Conservation (phyloP, 2,329 filamentous ascomycete species). For the Phialemonium atrogriseum region DNA sequence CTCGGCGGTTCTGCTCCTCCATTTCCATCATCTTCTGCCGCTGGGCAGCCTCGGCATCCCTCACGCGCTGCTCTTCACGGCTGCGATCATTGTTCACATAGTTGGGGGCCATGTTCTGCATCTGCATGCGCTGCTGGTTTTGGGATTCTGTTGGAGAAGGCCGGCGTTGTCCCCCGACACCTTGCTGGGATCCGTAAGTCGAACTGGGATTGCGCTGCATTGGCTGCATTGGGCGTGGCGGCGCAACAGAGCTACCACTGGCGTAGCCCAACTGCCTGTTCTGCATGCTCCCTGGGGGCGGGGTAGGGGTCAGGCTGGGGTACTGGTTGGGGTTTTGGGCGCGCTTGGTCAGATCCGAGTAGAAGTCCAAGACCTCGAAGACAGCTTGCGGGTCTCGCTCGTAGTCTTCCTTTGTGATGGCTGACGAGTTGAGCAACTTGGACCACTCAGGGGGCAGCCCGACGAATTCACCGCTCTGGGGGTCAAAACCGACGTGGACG, state of each 20-base stretch:
- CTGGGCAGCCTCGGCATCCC: slow-evolving; percentile 56
- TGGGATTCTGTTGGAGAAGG: slow-evolving; percentile 35
- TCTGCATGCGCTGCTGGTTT: slow-evolving; percentile 49
- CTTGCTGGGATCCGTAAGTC: slow-evolving; percentile 27
- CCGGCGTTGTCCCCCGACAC: slow-evolving; percentile 30
- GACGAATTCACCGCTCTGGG: slow-evolving; percentile 88
- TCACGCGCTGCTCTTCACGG: slow-evolving; percentile 52
- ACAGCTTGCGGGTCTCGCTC: slow-evolving; percentile 88
- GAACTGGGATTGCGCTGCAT: slow-evolving; percentile 34
- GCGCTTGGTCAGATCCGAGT: slow-evolving; percentile 73
- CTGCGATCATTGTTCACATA: slow-evolving; percentile 42
- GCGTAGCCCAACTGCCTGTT: slow-evolving; percentile 57
- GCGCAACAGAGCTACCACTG: slow-evolving; percentile 52
- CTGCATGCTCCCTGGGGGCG: slow-evolving; percentile 45
- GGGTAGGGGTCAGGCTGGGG: slow-evolving; percentile 59
- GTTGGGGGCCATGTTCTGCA: slow-evolving; percentile 46
- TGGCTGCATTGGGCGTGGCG: slow-evolving; percentile 59
- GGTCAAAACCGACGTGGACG: slow-evolving; percentile 96
- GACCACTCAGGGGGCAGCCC: slow-evolving; percentile 95
- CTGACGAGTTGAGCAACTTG: slow-evolving; percentile 88
- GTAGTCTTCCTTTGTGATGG: slow-evolving; percentile 97
- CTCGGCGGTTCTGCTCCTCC: slow-evolving; percentile 61
- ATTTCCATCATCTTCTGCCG: slow-evolving; percentile 44
- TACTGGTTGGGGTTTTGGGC: slow-evolving; percentile 63
- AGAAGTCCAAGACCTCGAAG: slow-evolving; percentile 76